phyloP scores from a whole-genome alignment of 352 stramenopile species.

The Phytophthora syringae region DNA sequence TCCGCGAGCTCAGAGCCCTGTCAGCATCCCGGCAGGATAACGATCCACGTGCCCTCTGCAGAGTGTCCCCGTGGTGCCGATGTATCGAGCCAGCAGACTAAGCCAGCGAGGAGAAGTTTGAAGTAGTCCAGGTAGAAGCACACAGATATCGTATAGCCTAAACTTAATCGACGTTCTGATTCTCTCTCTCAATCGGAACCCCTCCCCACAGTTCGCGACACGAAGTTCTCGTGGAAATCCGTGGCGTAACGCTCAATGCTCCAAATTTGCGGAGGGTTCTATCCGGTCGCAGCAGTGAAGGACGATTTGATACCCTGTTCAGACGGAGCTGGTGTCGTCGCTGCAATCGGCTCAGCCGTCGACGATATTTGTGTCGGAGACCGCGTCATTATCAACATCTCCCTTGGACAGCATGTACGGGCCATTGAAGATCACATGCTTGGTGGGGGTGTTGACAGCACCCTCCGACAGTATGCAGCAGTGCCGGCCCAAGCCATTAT shows the following conservation, averaged over 20 bases:
- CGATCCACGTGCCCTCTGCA: no score
- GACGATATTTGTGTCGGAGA: constrained; percentile 24
- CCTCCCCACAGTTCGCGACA: constrained; percentile 14
- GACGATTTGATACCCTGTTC: constrained; percentile 33
- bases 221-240: constrained; percentile 38
- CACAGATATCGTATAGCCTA: no score
- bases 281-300: constrained; percentile 24
- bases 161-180: no score
- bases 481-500: constrained; percentile 29
- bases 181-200: constrained; percentile 18
- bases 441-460: constrained; percentile 35
- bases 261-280: constrained; percentile 22
- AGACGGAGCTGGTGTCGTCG: constrained; percentile 33
- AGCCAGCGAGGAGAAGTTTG: no score
- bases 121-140: no score
- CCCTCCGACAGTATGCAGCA: constrained; percentile 33
- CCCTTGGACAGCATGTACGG: constrained; percentile 33
- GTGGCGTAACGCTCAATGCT: constrained; percentile 36
- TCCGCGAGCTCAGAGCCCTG: no score
- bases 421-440: constrained; percentile 21
- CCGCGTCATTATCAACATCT: constrained; percentile 39
- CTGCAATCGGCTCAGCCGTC: constrained; percentile 25
- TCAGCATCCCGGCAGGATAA: no score
- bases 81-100: no score
- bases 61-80: no score